Evolutionary conservation across 2,329 filamentous ascomycete species (phyloP).

Genomic region (Juglanconis juglandina): DNA sequence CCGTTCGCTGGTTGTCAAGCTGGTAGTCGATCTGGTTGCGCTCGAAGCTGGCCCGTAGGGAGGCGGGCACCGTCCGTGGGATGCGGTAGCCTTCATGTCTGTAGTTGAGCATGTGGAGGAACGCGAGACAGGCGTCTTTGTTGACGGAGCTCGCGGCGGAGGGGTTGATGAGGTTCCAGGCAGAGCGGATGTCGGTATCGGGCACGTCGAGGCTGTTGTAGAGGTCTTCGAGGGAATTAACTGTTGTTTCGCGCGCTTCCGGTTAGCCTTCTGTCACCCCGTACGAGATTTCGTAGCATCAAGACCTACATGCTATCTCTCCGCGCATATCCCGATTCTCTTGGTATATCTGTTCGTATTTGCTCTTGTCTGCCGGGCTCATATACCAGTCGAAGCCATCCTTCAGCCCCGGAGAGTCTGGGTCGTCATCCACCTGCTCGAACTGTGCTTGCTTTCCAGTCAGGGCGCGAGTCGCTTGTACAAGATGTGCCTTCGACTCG

Average conservation of each 20-base stretch:
- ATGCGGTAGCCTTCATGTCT: conserved; percentile 94
- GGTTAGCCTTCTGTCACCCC: conserved; percentile 16
- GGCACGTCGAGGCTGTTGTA: conserved; percentile 77
- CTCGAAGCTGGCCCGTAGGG: conserved; percentile 88
- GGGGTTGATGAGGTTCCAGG: conserved; percentile 97
- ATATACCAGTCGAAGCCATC: conserved; percentile 99
- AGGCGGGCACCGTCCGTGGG: conserved; percentile 84
- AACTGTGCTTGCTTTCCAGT: conserved; percentile 78
- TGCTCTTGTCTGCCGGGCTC: conserved; percentile 82
- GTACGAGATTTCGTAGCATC: not conserved
- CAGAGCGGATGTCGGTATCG: conserved; percentile 78
- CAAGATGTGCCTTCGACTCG: conserved; percentile 87
- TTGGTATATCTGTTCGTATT: conserved; percentile 96
- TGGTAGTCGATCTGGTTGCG: conserved; percentile 97
- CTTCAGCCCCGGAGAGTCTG: conserved; percentile 79
- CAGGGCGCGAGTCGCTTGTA: conserved; percentile 77
- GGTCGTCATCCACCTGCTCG: conserved; percentile 78
- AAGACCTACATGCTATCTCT: conserved; percentile 64
- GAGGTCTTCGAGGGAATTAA: conserved; percentile 74
- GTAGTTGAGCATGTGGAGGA: conserved; percentile 94
- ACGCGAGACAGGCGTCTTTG: conserved; percentile 91
- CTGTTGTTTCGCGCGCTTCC: conserved; percentile 38
- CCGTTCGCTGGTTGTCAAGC: conserved; percentile 67
- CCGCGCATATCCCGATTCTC: conserved; percentile 86
- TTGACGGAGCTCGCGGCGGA: conserved; percentile 78